These are phyloP conservation scores for Hypoxylon sp. DNA, from an alignment of 2,329 filamentous ascomycete species.

Conservation along the genomic window DNA sequence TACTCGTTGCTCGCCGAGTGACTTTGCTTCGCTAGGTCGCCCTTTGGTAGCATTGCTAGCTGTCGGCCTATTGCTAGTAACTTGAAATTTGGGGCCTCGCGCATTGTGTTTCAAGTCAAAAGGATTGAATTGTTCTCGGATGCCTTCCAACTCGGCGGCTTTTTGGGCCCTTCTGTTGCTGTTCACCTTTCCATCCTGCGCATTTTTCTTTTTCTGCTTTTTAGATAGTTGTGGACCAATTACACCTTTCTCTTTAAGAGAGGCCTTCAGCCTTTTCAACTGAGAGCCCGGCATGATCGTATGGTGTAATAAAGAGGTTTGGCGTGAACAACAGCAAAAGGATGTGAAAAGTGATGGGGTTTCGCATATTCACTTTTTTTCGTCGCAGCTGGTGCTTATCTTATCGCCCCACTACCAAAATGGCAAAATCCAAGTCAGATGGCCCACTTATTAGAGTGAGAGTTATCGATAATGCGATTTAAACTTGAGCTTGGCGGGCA, in stretches of 20 bases:
- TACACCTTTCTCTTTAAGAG: conserved; percentile 87
- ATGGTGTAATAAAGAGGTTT: conserved; percentile 11
- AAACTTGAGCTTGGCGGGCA: neutral
- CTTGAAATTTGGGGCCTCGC: conserved; percentile 83
- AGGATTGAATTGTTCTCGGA: conserved; percentile 96
- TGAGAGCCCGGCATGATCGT: conserved; percentile 89
- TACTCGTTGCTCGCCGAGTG: conserved; percentile 84
- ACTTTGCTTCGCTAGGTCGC: conserved; percentile 84
- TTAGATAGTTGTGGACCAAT: conserved; percentile 93
- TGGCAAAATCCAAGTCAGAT: too few species aligned
- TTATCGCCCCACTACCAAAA: conserved; percentile 30
- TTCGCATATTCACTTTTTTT: conserved; percentile 24
- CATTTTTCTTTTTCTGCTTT: conserved; percentile 84
- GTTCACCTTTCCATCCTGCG: conserved; percentile 69
- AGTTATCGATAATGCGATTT: conserved; percentile 24
- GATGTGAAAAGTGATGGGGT: neutral
- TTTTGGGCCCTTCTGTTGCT: conserved; percentile 82
- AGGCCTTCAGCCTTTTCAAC: conserved; percentile 93
- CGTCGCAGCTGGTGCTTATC: conserved; percentile 30
- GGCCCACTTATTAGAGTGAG: too few species aligned
- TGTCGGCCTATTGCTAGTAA: conserved; percentile 72
- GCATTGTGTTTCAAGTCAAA: conserved; percentile 90
- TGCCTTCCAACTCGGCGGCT: conserved; percentile 79
- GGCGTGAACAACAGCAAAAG: neutral
- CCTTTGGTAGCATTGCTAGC: conserved; percentile 62